A percentile compares a stretch with the other conserved stretches of the same genome.
These are phyloP conservation scores for Persicaria maculosa DNA, from an alignment of 148 eudicot species.

Conservation along the genomic window DNA sequence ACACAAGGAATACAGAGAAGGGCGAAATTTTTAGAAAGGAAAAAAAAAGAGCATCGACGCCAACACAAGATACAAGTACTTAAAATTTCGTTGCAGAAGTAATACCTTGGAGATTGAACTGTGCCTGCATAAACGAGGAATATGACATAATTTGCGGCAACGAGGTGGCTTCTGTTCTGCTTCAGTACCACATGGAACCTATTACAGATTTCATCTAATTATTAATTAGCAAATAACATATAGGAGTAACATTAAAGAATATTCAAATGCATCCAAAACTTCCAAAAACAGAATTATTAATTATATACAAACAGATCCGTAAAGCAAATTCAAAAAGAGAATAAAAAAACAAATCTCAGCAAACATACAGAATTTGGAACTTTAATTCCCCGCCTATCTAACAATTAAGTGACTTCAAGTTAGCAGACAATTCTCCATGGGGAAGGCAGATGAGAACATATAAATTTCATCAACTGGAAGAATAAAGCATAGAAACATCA, in stretches of 20 bases:
- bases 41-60: not conserved
- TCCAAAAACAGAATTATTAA: not conserved
- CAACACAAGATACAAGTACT: not conserved
- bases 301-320: not conserved
- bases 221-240: not conserved
- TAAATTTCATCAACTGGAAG: not conserved
- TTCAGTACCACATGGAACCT: constrained; percentile 99
- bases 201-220: constrained; percentile 18
- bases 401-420: not conserved
- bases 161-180: constrained; percentile 85
- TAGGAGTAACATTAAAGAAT: not conserved
- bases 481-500: not conserved
- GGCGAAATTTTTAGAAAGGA: not conserved
- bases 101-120: constrained; percentile 54
- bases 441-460: not conserved
- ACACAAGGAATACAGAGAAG: not conserved
- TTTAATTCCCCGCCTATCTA: not conserved
- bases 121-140: constrained; percentile 78
- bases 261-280: not conserved
- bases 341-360: not conserved
- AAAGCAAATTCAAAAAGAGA: not conserved
- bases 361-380: not conserved
- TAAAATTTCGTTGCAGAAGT: not conserved
- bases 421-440: not conserved
- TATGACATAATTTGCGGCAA: constrained; percentile 66